These are phyloP conservation scores for Aspergillus indologenus DNA, from an alignment of 495 filamentous ascomycete species.

Conservation along the genomic window DNA sequence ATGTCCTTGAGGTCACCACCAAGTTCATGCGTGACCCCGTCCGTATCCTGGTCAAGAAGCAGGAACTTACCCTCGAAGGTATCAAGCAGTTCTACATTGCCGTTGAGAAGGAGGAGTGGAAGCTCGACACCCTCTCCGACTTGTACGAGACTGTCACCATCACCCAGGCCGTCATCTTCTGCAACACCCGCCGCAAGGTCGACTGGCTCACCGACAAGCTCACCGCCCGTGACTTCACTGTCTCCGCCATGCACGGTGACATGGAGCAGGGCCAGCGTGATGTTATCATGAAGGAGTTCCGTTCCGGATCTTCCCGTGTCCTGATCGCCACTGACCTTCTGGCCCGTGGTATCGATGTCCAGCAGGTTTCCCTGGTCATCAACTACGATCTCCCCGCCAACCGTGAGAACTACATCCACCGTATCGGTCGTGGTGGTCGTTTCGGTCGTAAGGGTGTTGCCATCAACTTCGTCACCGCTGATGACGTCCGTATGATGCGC, in stretches of 20 bases:
- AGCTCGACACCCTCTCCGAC: slow-evolving; percentile 97
- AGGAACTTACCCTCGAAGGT: slow-evolving; percentile 97
- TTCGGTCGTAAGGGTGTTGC: slow-evolving; percentile 99
- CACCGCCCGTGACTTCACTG: slow-evolving; percentile 94
- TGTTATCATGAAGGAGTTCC: slow-evolving; percentile 99
- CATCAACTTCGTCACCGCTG: slow-evolving; percentile 99
- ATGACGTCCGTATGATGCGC: slow-evolving; percentile 98
- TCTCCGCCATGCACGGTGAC: slow-evolving; percentile 98
- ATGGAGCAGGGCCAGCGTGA: slow-evolving; percentile 98
- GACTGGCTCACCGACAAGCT: slow-evolving; percentile 99
- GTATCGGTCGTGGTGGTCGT: slow-evolving; percentile 97
- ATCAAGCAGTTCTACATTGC: slow-evolving; percentile 99
- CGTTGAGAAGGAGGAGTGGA: slow-evolving; percentile 99
- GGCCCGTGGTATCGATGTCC: slow-evolving; percentile 98
- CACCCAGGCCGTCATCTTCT: slow-evolving; percentile 99
- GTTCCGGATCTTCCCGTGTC: slow-evolving; percentile 94
- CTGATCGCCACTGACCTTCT: slow-evolving; percentile 96
- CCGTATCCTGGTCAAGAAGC: slow-evolving; percentile 98
- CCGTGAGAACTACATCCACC: slow-evolving; percentile 99
- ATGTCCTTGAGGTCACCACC: slow-evolving; percentile 98
- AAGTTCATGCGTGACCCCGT: slow-evolving; percentile 99
- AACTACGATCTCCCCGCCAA: slow-evolving; percentile 99
- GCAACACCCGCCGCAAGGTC: slow-evolving; percentile 99
- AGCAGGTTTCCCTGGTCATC: slow-evolving; percentile 98
- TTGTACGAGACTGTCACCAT: slow-evolving; percentile 99